Evolutionary conservation across 768 basidiomycete genomes (phyloP), one percentile per base, ranked within the genome.

Genomic region (Termitomyces sp.): DNA sequence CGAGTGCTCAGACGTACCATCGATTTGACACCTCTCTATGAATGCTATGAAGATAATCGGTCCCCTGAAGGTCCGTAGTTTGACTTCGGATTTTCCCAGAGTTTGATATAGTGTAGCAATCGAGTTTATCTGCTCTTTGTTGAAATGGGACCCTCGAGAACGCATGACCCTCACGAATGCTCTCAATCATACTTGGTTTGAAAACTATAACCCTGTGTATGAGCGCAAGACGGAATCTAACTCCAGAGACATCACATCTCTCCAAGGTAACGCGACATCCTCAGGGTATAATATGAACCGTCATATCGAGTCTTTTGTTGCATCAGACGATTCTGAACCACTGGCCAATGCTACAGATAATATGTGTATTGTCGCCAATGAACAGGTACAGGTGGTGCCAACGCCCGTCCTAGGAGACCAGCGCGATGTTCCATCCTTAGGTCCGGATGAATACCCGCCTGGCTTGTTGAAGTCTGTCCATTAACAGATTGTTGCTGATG

Each of bases 151-250:
- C 55, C 92, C 94, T 0, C 60, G 58, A 1, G 59, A 66, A 16
- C 85, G 95, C n/a, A 82, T 96, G 80, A 82, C 86, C 3, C 77
- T 93, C 59, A 73, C 77, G 2, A 76, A 82, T 0, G 88, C 93
- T 0, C 80, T 89, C 7, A 22, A 70, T 0, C 93, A 98, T 63
- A 81, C 83, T 1, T 98, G 96, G 96, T 77, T 98, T 2, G 26
- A 57, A 33, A 58, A 66, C 0, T 73, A 76, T 55, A 59, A 60
- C 13, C 75, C 73, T 3, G 61, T 70, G 42, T 69, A 71, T 49
- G 45, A 22, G 24, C 24, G 30, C 51, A 46, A 47, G 8, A 5
- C 24, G 42, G 6, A 33, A 9, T 4, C 13, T 0, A 18, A 18
- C 24, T 40, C 43, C 47, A 50, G 54, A 54, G 32, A 32, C 24